Base-by-base conservation (phyloP, 805 yeast species). In the Pichia rugopelliculosa region DNA sequence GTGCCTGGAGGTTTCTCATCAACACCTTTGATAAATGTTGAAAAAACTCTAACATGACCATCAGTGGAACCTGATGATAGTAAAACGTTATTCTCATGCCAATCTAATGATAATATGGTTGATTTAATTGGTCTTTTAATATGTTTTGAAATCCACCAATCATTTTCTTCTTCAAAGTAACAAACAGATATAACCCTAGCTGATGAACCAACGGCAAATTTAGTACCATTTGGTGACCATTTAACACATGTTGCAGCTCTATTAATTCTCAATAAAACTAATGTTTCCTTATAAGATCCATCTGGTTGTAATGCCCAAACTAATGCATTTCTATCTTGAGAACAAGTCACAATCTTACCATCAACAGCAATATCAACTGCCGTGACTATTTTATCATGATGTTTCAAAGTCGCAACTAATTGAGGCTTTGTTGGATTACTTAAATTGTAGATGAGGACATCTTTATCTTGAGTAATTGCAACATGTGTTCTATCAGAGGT, bases 81-180 rank as follows among this genome's bases (percentile, higher is more conserved):
- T 51, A 93, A 72, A 22, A 93, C 95, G 58, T 82, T 83, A 68
- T 93, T 93, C 48, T 88, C 90, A 65, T 93, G 97, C 99, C 99
- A 90, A 54, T 82, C 82, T 47, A 91, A 73, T 41, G 85, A 74
- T 55, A 90, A 74, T 56, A 90, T 76, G 27, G 97, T 88, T 11
- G 96, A 84, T 64, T 84, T 82, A 58, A 93, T 73, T n/a, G 97
- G 96, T 67, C 87, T 88, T 72, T 90, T 90, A 68, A 93, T 84
- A 70, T 91, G 99, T 68, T 91, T 91, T 13, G 98, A 87, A 44
- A 93, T 90, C 99, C 99, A 93, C 99, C 99, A 93, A 65, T 93
- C 96, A 65, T 91, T 93, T 59, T 89, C 96, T 53, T 75, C 85
- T 69, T 93, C 99, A 64, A 85, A 93, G 70, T 90, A 93, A 71